Percentiles rank a stretch among this genome's conserved stretches.
These are phyloP conservation scores for Nicotiana benthamiana DNA, from an alignment of 257 asterid genomes.

Conservation along the genomic window DNA sequence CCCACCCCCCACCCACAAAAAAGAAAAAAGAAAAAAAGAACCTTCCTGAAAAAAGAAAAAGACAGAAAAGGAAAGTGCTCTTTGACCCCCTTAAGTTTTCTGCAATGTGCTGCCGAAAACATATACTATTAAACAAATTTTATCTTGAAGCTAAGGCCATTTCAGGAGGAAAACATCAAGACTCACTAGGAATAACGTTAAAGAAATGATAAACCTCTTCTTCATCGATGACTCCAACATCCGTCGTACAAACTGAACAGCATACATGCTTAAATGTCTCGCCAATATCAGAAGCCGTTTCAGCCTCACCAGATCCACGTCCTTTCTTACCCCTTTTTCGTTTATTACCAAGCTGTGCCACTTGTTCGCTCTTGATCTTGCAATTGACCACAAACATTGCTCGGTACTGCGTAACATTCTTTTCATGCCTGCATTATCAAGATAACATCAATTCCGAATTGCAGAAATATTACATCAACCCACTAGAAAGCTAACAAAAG, in stretches of 20 bases:
- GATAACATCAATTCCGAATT: neutral
- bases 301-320: slow-evolving; percentile 11
- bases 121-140: neutral
- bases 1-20: too few species aligned
- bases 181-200: slow-evolving; percentile 73
- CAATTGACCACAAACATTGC: slow-evolving; percentile 84
- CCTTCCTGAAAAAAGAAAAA: too few species aligned
- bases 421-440: slow-evolving; percentile 65
- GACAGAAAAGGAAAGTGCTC: neutral
- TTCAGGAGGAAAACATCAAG: slow-evolving; percentile 23
- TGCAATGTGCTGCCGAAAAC: neutral
- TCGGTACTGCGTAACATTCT: slow-evolving; percentile 59
- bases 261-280: slow-evolving; percentile 44
- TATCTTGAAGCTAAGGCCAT: neutral
- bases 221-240: slow-evolving; percentile 77
- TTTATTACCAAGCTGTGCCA: slow-evolving; percentile 48
- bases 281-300: slow-evolving; percentile 15
- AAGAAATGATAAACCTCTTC: slow-evolving; percentile 79
- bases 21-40: too few species aligned
- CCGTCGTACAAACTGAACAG: slow-evolving; percentile 72
- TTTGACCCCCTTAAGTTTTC: neutral
- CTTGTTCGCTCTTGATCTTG: slow-evolving; percentile 37
- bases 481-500: neutral
- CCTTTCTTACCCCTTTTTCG: slow-evolving; percentile 45
- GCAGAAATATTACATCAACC: neutral